Base-by-base conservation (phyloP, 2,329 filamentous ascomycete species). In the Colletotrichum echinochloae region DNA sequence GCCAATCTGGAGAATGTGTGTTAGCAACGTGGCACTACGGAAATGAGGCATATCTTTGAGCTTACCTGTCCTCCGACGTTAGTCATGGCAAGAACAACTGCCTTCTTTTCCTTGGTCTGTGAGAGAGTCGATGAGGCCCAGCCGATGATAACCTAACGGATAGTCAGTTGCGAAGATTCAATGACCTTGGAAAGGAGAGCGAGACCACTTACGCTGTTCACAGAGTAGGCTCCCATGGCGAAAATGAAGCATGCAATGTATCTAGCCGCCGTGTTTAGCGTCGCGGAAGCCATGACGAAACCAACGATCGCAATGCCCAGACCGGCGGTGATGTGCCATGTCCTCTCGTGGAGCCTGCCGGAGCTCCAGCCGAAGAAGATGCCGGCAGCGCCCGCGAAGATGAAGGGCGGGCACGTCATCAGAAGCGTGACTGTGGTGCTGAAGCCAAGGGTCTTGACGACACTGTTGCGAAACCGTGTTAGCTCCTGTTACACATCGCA, bases 381-480 rank as follows among this genome's bases (percentile, higher is more conserved):
- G 12, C 83, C 84, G 2, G 81, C 81, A 0, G 79, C 81, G 16
- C 84, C 85, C 1, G 86, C 85, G 41, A 86, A 78, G 48, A 86
- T 79, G 74, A 86, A 88, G 0, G 86, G 86, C 0, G 86, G 86
- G 67, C 83, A 85, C 7, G 85, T 87, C 67, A 88, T 81, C 14
- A 86, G 80, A 0, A 88, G 80, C 0, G 86, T 87, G 57, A 86
- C 80, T 1, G 83, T 87, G 0, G 78, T 82, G 67, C 78, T 80
- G 77, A 86, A 87, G 0, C 83, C 83, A 0, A 88, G 80, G 0
- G 84, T 85, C 66, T 83, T 79, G 67, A 87, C 83, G 16, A 87
- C 83, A 20, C 78, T 80, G 16, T 8, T 14, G 1, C 8, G 8
- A 1, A 5, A 1, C 9, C 60, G 12, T 46, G 52, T n/a, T 3